Percentiles rank a stretch among this genome's conserved stretches.
Evolutionary conservation across 2,329 filamentous ascomycete species (phyloP).

Genomic region (Penicillium hesseltinei): DNA sequence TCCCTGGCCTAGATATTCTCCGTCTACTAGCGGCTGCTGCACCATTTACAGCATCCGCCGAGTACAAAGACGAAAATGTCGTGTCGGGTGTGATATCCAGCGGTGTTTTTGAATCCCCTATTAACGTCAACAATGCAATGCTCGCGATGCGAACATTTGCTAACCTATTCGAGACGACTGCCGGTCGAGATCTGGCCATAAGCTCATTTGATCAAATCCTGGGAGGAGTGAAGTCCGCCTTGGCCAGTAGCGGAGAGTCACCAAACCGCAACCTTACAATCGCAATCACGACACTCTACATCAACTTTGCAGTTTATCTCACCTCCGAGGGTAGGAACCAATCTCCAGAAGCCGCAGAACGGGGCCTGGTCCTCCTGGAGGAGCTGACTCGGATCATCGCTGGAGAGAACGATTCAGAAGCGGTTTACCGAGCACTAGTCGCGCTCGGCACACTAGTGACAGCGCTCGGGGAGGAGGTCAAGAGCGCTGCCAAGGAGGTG

Average conservation of each 20-base stretch:
- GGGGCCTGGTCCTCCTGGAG: slow-evolving; percentile 56
- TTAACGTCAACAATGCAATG: slow-evolving; percentile 80
- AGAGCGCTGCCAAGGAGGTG: slow-evolving; percentile 57
- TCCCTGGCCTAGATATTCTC: slow-evolving; percentile 82
- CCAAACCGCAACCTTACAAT: slow-evolving; percentile 77
- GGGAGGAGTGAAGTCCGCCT: slow-evolving; percentile 61
- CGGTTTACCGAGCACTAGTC: slow-evolving; percentile 77
- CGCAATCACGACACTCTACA: slow-evolving; percentile 74
- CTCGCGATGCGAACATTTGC: slow-evolving; percentile 77
- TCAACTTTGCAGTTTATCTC: slow-evolving; percentile 80
- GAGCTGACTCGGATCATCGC: slow-evolving; percentile 63
- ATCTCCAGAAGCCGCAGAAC: slow-evolving; percentile 46
- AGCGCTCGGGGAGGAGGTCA: slow-evolving; percentile 59
- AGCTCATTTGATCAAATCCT: slow-evolving; percentile 61
- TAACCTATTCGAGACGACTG: slow-evolving; percentile 76
- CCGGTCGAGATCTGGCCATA: slow-evolving; percentile 66
- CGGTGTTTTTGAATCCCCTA: slow-evolving; percentile 58
- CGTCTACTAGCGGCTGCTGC: slow-evolving; percentile 73
- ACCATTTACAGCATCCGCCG: slow-evolving; percentile 63
- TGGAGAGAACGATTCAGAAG: slow-evolving; percentile 73
- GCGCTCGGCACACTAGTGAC: slow-evolving; percentile 74
- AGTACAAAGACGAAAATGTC: slow-evolving; percentile 56
- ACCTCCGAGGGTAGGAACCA: slow-evolving; percentile 45
- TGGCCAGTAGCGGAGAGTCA: slow-evolving; percentile 51
- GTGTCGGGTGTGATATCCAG: slow-evolving; percentile 58